Percentiles rank a stretch among this genome's conserved stretches.
phyloP scores from a whole-genome alignment of 768 basidiomycete species.

The Filobasidium floriforme region DNA sequence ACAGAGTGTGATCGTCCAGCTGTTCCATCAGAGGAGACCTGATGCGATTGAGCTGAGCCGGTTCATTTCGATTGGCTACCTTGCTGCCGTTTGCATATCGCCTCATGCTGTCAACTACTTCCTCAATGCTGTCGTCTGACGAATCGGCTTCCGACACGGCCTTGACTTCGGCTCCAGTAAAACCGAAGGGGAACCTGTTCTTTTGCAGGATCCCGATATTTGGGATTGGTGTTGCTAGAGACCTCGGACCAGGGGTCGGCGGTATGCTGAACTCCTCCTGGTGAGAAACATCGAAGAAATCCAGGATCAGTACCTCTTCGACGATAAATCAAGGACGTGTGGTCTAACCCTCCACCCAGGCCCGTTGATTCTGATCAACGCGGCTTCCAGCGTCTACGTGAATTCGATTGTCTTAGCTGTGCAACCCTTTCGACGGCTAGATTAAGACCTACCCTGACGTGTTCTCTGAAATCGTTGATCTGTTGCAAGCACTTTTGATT shows the following conservation, averaged over 20 bases:
- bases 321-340: no score
- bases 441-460: not conserved
- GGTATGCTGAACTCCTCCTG: conserved; percentile 1
- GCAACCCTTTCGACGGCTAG: not conserved
- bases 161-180: no score
- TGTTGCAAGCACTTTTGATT: conserved; percentile 6
- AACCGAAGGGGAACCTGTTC: no score
- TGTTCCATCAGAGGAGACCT: not conserved
- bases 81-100: not conserved
- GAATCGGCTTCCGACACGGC: not conserved
- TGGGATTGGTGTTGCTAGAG: not conserved
- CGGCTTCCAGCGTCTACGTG: not conserved
- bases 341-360: conserved; percentile 4
- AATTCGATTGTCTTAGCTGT: not conserved
- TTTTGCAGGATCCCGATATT: not conserved
- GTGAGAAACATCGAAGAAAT: not conserved
- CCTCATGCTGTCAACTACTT: conserved; percentile 5
- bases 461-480: conserved; percentile 4
- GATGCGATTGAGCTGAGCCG: no score
- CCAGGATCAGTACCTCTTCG: not conserved
- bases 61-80: no score
- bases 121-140: not conserved
- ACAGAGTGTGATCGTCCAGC: not conserved
- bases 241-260: not conserved
- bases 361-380: not conserved